Percentiles rank a stretch among this genome's conserved stretches.
Conservation (phyloP, 2,329 filamentous ascomycete genomes). For the Exophiala sp. region DNA sequence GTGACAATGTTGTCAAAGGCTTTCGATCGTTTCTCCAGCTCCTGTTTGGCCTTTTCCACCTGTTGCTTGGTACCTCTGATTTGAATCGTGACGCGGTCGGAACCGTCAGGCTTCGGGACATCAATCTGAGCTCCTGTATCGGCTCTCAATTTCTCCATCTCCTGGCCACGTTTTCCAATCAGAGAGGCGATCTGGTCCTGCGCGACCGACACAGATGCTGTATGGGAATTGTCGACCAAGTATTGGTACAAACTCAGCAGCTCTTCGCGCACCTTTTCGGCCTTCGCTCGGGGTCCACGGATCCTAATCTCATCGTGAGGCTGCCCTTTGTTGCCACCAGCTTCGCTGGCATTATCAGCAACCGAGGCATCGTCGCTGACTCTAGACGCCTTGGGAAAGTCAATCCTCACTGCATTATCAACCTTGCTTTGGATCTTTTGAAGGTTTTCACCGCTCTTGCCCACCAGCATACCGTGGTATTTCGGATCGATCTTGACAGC, state of each 20-base stretch:
- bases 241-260: slow-evolving; percentile 84
- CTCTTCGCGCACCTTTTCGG: slow-evolving; percentile 86
- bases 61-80: slow-evolving; percentile 89
- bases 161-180: slow-evolving; percentile 83
- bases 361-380: slow-evolving; percentile 63
- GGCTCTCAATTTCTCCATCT: slow-evolving; percentile 83
- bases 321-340: slow-evolving; percentile 59
- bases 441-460: slow-evolving; percentile 77
- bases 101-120: slow-evolving; percentile 71
- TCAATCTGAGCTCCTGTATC: slow-evolving; percentile 84
- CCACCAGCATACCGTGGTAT: slow-evolving; percentile 91
- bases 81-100: slow-evolving; percentile 72
- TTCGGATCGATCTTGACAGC: slow-evolving; percentile 85
- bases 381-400: slow-evolving; percentile 68
- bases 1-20: slow-evolving; percentile 86
- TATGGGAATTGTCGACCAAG: slow-evolving; percentile 78
- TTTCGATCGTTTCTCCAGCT: slow-evolving; percentile 77
- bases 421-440: slow-evolving; percentile 89
- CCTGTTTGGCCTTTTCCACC: slow-evolving; percentile 85
- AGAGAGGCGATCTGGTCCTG: slow-evolving; percentile 89
- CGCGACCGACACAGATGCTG: slow-evolving; percentile 73
- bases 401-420: slow-evolving; percentile 69
- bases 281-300: slow-evolving; percentile 85
- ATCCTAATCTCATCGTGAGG: slow-evolving; percentile 82
- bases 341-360: slow-evolving; percentile 63